phyloP scores from a whole-genome alignment of 768 basidiomycete species.

The Boletus reticulatus region DNA sequence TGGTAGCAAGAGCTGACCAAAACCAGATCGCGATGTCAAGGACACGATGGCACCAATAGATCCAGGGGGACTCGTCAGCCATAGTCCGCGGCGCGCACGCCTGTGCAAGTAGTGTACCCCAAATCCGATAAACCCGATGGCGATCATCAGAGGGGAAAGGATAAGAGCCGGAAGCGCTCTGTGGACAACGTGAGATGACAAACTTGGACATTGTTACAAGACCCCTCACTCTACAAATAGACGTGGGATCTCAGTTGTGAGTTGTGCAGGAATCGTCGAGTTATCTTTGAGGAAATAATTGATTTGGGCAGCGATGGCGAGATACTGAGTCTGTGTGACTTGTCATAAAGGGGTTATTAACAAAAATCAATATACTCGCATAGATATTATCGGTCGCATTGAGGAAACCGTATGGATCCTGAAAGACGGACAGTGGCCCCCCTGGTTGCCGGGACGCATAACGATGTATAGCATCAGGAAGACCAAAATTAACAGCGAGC shows the following conservation, averaged over 20 bases:
- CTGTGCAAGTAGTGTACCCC: constrained; percentile 47
- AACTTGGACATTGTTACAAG: background rate
- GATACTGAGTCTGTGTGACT: constrained; percentile 49
- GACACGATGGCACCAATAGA: constrained; percentile 56
- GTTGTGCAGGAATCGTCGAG: constrained; percentile 35
- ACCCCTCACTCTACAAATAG: constrained; percentile 56
- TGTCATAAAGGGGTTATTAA: background rate
- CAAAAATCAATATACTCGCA: constrained; percentile 11
- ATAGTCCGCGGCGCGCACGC: constrained; percentile 45
- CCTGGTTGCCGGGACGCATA: constrained; percentile 42
- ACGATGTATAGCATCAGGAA: constrained; percentile 61
- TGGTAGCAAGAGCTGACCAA: constrained; percentile 58
- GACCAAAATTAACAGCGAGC: constrained; percentile 43
- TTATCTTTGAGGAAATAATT: constrained; percentile 55
- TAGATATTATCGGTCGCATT: constrained; percentile 45
- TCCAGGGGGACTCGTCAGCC: constrained; percentile 55
- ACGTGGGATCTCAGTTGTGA: constrained; percentile 45
- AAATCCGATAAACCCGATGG: constrained; percentile 47
- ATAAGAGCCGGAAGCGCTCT: constrained; percentile 54
- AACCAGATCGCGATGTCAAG: constrained; percentile 59
- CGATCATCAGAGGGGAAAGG: constrained; percentile 48
- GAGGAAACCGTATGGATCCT: constrained; percentile 48
- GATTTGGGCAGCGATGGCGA: constrained; percentile 53
- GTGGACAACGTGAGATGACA: constrained; percentile 1
- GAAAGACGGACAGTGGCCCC: constrained; percentile 47